These are phyloP conservation scores for Spinacia oleracea DNA, from an alignment of 179 eudicot genomes.

Conservation along the genomic window DNA sequence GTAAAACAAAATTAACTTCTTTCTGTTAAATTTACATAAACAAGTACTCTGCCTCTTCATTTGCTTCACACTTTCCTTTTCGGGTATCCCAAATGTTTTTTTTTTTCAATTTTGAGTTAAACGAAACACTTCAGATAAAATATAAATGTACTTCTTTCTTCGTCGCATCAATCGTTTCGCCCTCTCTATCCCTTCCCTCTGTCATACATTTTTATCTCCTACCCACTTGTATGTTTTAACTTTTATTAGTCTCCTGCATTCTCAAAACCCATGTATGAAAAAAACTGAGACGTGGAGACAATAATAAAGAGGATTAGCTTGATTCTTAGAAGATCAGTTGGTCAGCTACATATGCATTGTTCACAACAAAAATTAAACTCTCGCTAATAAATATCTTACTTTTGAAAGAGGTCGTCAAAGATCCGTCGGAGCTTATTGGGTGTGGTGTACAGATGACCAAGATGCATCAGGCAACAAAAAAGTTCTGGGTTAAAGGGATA, in stretches of 20 bases:
- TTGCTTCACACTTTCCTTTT: too few species aligned
- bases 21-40: too few species aligned
- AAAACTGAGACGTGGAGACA: not conserved
- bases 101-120: too few species aligned
- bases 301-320: not conserved
- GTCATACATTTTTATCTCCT: not conserved
- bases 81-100: too few species aligned
- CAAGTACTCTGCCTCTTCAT: too few species aligned
- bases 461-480: conserved; percentile 57
- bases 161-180: not conserved
- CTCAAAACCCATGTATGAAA: not conserved
- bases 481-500: conserved; percentile 74
- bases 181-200: not conserved
- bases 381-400: conserved; percentile 42
- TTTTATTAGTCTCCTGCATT: not conserved
- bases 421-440: conserved; percentile 76
- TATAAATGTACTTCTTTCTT: not conserved
- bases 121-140: too few species aligned
- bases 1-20: too few species aligned
- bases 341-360: not conserved
- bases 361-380: conserved; percentile 1
- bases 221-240: not conserved
- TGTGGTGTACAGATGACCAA: conserved; percentile 57
- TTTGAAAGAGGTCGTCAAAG: conserved; percentile 67
- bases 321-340: not conserved